Conservation (phyloP, 345 rosid genomes). For the Moringa oleifera region DNA sequence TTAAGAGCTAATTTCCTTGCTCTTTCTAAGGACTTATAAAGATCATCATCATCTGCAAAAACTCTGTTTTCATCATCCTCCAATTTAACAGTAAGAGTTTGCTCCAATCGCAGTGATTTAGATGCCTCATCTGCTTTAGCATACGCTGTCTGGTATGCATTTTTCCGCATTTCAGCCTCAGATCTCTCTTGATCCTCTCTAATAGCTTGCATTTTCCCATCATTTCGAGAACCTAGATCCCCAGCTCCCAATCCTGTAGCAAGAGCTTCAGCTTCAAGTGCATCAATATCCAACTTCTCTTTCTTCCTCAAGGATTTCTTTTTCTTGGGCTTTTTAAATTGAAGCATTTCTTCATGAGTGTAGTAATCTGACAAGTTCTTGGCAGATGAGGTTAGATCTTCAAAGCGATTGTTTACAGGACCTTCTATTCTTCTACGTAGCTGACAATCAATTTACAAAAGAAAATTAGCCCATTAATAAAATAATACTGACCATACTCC, state of each 20-base stretch:
- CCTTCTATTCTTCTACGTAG: conserved; percentile 81
- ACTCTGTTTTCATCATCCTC: conserved; percentile 58
- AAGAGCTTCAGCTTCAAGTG: conserved; percentile 88
- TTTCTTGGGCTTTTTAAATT: conserved; percentile 88
- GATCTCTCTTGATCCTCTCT: conserved; percentile 71
- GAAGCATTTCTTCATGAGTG: conserved; percentile 82
- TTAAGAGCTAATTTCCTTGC: conserved; percentile 75
- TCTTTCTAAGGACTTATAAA: conserved; percentile 70
- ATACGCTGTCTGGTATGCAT: conserved; percentile 65
- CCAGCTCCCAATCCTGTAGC: conserved; percentile 76
- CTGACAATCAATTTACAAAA: conserved; percentile 32
- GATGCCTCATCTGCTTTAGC: conserved; percentile 94
- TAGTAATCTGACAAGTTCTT: conserved; percentile 77
- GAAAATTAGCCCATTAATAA: background rate
- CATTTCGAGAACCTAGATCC: conserved; percentile 93
- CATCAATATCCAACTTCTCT: conserved; percentile 82
- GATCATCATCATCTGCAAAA: conserved; percentile 76
- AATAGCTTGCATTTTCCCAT: conserved; percentile 71
- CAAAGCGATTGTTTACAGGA: conserved; percentile 41
- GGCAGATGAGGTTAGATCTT: conserved; percentile 61
- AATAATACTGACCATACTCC: background rate
- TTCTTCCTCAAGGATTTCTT: conserved; percentile 76
- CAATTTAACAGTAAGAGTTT: conserved; percentile 33
- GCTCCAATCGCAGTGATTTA: conserved; percentile 61
- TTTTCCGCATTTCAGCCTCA: conserved; percentile 71